phyloP scores from a whole-genome alignment of 1,284 basidiomycete species.

The Kalmanozyma brasiliensis region DNA sequence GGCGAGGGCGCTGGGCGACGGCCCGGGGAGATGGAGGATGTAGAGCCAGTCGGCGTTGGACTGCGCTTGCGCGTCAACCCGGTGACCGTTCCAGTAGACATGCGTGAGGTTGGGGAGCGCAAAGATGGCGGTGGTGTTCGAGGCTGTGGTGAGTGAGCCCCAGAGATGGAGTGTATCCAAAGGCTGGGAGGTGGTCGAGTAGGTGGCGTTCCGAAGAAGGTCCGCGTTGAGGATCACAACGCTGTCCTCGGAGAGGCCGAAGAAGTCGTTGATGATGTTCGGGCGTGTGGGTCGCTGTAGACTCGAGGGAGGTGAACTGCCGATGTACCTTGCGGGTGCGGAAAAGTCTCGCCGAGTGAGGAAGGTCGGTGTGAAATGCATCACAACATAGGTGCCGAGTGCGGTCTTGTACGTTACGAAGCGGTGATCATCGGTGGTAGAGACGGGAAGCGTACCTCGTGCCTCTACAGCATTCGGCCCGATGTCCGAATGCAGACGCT shows the following conservation, averaged over 20 bases:
- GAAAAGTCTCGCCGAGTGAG: conserved; percentile 17
- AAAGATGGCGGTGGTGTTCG: conserved; percentile 4
- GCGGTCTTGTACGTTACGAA: conserved; percentile 17
- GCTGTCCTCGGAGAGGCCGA: conserved; percentile 18
- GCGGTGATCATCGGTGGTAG: background rate
- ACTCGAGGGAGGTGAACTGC: background rate
- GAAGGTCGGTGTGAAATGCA: conserved; percentile 14
- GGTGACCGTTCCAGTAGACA: conserved; percentile 32
- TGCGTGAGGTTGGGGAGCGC: conserved; percentile 22
- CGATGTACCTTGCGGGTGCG: conserved; percentile 6
- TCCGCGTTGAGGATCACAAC: conserved; percentile 31
- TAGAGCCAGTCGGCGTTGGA: conserved; percentile 17
- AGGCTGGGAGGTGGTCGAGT: conserved; percentile 11
- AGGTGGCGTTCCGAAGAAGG: conserved; percentile 43
- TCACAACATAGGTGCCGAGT: conserved; percentile 7
- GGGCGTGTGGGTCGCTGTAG: background rate
- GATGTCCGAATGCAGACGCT: conserved; percentile 17
- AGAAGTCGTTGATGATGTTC: conserved; percentile 25
- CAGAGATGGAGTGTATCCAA: conserved; percentile 37
- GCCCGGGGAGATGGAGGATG: conserved; percentile 15
- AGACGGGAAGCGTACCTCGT: conserved; percentile 1
- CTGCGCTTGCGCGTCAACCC: conserved; percentile 6
- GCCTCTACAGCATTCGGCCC: background rate
- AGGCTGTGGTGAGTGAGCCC: conserved; percentile 6
- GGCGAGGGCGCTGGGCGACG: conserved; percentile 2